These are phyloP conservation scores for Hypoxylon sp. DNA, from an alignment of 2,329 filamentous ascomycete genomes.

Conservation along the genomic window DNA sequence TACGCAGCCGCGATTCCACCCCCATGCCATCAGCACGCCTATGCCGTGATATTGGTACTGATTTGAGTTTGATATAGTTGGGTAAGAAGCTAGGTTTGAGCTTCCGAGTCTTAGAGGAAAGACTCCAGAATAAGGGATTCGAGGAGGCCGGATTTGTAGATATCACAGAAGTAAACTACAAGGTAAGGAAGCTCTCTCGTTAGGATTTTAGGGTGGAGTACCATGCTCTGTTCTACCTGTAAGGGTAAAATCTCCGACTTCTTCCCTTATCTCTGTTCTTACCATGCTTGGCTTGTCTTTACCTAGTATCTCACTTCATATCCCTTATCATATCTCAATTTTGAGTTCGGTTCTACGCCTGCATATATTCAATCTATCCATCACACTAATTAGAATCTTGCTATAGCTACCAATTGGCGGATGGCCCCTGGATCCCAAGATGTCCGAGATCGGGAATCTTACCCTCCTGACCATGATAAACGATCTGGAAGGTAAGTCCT, in stretches of 20 bases:
- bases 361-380: background rate
- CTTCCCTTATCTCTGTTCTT: background rate
- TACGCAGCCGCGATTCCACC: background rate
- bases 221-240: background rate
- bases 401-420: constrained; percentile 46
- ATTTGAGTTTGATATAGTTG: constrained; percentile 11
- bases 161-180: constrained; percentile 65
- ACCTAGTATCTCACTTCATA: background rate
- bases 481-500: constrained; percentile 49
- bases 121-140: constrained; percentile 66
- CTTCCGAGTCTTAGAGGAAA: constrained; percentile 68
- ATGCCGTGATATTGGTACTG: background rate
- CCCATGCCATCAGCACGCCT: background rate
- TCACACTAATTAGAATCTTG: background rate
- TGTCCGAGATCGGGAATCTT: constrained; percentile 51
- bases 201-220: background rate
- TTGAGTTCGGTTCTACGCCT: background rate
- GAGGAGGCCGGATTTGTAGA: constrained; percentile 71
- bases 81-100: constrained; percentile 57
- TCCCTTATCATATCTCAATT: background rate
- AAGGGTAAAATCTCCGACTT: too few relatives aligned
- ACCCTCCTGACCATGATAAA: constrained; percentile 48
- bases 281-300: background rate
- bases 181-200: constrained; percentile 55
- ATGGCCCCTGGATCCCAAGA: constrained; percentile 51